Conservation (phyloP, 148 eudicot species). For the Camellia granthamiana region DNA sequence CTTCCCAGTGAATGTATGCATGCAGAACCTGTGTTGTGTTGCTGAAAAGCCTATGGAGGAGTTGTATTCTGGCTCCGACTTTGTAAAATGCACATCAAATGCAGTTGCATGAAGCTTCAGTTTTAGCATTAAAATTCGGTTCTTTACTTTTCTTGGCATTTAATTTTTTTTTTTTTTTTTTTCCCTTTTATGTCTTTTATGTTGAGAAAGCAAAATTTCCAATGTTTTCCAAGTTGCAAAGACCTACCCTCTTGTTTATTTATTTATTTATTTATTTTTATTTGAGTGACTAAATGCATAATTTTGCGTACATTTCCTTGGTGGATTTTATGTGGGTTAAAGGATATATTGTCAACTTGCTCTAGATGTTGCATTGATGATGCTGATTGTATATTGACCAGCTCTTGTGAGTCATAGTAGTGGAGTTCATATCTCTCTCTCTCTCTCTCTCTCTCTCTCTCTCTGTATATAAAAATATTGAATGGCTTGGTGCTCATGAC, state of each 20-base stretch:
- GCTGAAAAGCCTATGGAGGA: conserved; percentile 1
- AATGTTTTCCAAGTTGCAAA: not conserved
- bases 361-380: not conserved
- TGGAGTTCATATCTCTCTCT: not conserved
- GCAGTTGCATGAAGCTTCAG: not conserved
- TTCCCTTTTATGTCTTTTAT: not conserved
- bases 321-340: too few species aligned
- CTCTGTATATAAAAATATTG: too few species aligned
- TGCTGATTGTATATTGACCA: not conserved
- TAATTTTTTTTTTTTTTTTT: not conserved
- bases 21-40: not conserved
- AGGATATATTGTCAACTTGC: not conserved
- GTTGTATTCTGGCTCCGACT: not conserved
- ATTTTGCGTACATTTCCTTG: not conserved
- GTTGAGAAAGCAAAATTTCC: too few species aligned
- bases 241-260: too few species aligned
- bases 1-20: too few species aligned
- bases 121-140: not conserved
- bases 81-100: not conserved
- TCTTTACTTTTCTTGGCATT: conserved; percentile 1
- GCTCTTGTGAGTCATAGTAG: too few species aligned
- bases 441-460: too few species aligned
- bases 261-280: not conserved
- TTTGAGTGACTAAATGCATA: not conserved
- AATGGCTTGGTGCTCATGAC: not conserved